Evolutionary conservation across 2,329 filamentous ascomycete genomes (phyloP), one percentile per base, ranked within the genome.

Genomic region (Waltergamsia citrina): DNA sequence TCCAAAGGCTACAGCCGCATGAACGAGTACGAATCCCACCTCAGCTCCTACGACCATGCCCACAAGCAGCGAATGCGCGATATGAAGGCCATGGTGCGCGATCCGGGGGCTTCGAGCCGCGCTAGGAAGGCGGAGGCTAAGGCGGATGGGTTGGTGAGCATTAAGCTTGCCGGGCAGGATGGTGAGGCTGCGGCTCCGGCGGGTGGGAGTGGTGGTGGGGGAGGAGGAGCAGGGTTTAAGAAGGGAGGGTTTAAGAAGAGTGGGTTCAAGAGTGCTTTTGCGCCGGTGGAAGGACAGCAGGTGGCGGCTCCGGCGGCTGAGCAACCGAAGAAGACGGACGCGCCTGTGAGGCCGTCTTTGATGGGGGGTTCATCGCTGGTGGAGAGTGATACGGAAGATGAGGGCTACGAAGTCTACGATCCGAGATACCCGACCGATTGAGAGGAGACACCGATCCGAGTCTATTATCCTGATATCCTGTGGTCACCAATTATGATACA

Each of bases 1-100:
- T 78, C 82, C 43, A 96, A 96, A 62, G 90, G 88, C 48, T 98
- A 96, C 61, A 78, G 81, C 2, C 86, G 92, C 36, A 90, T 94
- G 71, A 90, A 93, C 53, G 90, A 96, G 56, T 95, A 93, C 56
- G 90, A 96, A 59, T 82, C 88, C 7, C 92, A 98, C 56, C 84
- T 95, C 37, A 79, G 79, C 42, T 92, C 84, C 49, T 96, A 96
- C 59, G 92, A 96, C 53, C 92, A 98, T 60, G 84, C 85, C 47
- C 92, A 98, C 60, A 88, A 87, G 56, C 87, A 93, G 63, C 81
- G 85, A 32, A 73, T 88, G 38, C 85, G 85, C 58, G 84, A 92
- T 49, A 87, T 90, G 83, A 86, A 86, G 59, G 78, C 83, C 49
- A 81, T 88, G 67, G 78, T 82, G 21, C 77, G 80, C 44, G 80